Evolutionary conservation across 768 basidiomycete species (phyloP).

Genomic region (Lactifluus piperatus): DNA sequence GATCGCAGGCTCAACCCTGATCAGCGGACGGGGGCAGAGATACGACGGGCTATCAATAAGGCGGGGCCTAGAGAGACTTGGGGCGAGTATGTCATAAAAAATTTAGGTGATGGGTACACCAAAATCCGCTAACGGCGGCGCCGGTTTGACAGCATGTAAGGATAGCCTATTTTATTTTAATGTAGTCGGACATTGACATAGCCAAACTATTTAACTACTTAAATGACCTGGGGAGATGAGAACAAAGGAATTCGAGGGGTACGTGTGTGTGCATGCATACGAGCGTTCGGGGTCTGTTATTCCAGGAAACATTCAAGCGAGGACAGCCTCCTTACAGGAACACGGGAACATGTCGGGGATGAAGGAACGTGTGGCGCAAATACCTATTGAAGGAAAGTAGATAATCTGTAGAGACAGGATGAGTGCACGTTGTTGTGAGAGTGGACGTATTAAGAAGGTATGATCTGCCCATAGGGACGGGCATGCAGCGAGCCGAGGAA

Average conservation of each 20-base stretch:
- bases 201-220: background rate
- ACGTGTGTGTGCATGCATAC: background rate
- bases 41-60: slow-evolving; percentile 52
- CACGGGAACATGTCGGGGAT: background rate
- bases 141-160: slow-evolving; percentile 3
- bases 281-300: background rate
- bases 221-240: slow-evolving; percentile 7
- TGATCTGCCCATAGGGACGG: background rate
- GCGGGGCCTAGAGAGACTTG: slow-evolving; percentile 36
- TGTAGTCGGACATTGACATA: background rate
- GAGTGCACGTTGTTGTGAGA: background rate
- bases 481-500: slow-evolving; percentile 14
- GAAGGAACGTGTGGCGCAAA: slow-evolving; percentile 2
- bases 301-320: slow-evolving; percentile 9
- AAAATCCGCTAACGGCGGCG: slow-evolving; percentile 7
- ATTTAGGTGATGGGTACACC: background rate
- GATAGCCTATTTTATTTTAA: slow-evolving; percentile 14
- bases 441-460: slow-evolving; percentile 7
- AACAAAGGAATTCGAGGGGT: slow-evolving; percentile 12
- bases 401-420: background rate
- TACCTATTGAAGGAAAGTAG: background rate
- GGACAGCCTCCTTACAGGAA: background rate
- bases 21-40: slow-evolving; percentile 78
- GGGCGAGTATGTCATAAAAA: background rate
- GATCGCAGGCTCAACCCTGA: slow-evolving; percentile 74